Conservation (phyloP, 2,329 filamentous ascomycete species). For the Lasiodiplodia sp. region DNA sequence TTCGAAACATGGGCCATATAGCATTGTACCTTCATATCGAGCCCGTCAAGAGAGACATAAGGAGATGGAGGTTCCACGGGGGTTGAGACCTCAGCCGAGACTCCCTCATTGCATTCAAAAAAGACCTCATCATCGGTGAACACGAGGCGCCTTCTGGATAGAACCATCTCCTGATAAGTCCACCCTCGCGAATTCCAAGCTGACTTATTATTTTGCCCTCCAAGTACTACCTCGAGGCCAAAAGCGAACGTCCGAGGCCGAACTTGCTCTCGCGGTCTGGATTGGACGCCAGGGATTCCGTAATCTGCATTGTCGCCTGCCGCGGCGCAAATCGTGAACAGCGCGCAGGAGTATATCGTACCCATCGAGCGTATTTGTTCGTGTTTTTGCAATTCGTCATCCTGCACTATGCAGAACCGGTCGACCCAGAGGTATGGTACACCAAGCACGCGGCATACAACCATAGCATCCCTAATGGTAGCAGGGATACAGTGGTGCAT, state of each 20-base stretch:
- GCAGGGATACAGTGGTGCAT: conserved; percentile 1
- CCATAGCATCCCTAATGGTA: conserved; percentile 30
- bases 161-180: too few species aligned
- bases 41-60: background rate
- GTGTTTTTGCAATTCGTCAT: conserved; percentile 1
- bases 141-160: too few species aligned
- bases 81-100: background rate
- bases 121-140: too few species aligned
- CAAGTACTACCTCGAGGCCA: too few species aligned
- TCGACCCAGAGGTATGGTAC: conserved; percentile 33
- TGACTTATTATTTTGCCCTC: accelerated
- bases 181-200: too few species aligned
- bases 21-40: too few species aligned
- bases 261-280: background rate
- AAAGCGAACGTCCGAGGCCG: background rate
- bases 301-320: background rate
- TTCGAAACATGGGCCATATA: background rate
- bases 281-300: background rate
- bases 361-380: conserved; percentile 32
- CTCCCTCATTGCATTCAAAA: too few species aligned
- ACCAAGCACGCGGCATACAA: conserved; percentile 8
- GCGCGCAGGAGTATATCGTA: conserved; percentile 31
- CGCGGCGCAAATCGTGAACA: conserved; percentile 31
- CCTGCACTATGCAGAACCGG: conserved; percentile 32
- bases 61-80: background rate